These are phyloP conservation scores for Hypseocharis bilobata DNA, from an alignment of 441 rosid genomes.

Conservation along the genomic window DNA sequence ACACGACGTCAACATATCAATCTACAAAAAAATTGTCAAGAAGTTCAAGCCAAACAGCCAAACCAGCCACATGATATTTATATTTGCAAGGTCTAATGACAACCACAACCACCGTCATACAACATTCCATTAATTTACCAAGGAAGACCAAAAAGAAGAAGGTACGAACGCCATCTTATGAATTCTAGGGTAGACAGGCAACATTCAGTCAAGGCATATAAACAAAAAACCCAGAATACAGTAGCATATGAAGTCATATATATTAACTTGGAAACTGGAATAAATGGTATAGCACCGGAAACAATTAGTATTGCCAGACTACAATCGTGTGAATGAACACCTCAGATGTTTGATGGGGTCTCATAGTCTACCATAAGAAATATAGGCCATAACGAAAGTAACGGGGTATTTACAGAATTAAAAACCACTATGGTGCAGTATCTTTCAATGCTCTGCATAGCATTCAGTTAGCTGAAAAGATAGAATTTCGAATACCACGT, in stretches of 20 bases:
- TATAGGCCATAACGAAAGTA: not conserved
- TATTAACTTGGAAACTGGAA: not conserved
- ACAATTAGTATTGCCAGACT: not conserved
- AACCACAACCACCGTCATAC: not conserved
- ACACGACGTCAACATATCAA: not conserved
- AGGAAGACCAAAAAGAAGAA: too few species aligned
- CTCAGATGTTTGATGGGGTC: not conserved
- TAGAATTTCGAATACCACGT: not conserved
- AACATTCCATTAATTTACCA: too few species aligned
- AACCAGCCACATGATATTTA: not conserved
- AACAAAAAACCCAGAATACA: not conserved
- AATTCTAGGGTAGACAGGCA: too few species aligned
- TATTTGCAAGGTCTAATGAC: not conserved
- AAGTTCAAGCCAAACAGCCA: conserved; percentile 16
- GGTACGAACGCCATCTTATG: too few species aligned
- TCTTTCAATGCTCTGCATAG: not conserved
- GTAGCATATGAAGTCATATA: not conserved
- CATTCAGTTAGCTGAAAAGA: not conserved
- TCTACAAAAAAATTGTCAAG: not conserved
- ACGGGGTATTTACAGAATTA: not conserved
- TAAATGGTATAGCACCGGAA: not conserved
- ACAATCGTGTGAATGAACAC: not conserved
- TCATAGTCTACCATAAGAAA: not conserved
- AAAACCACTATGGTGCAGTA: not conserved
- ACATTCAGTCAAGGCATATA: not conserved